A percentile compares a stretch with the other conserved stretches of the same genome.
These are phyloP conservation scores for Suillus placidus DNA, from an alignment of 768 basidiomycete species.

Conservation along the genomic window DNA sequence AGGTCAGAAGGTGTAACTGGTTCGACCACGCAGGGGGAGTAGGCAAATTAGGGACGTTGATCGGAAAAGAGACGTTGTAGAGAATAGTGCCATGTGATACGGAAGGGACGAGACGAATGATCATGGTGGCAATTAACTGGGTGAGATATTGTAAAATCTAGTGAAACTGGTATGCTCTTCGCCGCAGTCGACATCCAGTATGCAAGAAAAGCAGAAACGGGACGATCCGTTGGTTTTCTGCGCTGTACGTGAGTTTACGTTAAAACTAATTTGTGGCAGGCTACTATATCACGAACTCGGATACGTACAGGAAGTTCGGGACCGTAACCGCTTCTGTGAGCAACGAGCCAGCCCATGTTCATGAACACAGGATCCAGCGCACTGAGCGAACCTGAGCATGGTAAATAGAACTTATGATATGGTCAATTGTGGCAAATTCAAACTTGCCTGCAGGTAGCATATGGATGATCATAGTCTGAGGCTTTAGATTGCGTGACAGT, in stretches of 20 bases:
- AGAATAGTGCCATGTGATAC: constrained; percentile 55
- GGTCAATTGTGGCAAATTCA: not conserved
- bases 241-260: constrained; percentile 36
- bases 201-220: constrained; percentile 17
- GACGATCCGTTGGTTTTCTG: constrained; percentile 32
- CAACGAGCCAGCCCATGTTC: not conserved
- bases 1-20: constrained; percentile 52
- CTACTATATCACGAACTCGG: constrained; percentile 3
- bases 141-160: constrained; percentile 28
- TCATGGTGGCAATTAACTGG: constrained; percentile 46
- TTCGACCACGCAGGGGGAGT: constrained; percentile 56
- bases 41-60: constrained; percentile 37
- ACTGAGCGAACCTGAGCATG: not conserved
- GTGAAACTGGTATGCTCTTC: constrained; percentile 14
- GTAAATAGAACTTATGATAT: not conserved
- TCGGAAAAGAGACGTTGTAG: constrained; percentile 57
- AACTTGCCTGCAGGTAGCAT: too few relatives aligned
- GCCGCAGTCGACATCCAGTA: constrained; percentile 33
- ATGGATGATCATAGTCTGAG: too few relatives aligned
- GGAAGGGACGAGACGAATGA: constrained; percentile 55
- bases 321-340: not conserved
- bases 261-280: constrained; percentile 5
- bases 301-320: constrained; percentile 6
- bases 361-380: not conserved
- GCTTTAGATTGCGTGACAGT: not conserved